A percentile compares a stretch with the other conserved stretches of the same genome.
phyloP scores from a whole-genome alignment of 2,329 filamentous ascomycete genomes.

The Aspergillus nomiae region DNA sequence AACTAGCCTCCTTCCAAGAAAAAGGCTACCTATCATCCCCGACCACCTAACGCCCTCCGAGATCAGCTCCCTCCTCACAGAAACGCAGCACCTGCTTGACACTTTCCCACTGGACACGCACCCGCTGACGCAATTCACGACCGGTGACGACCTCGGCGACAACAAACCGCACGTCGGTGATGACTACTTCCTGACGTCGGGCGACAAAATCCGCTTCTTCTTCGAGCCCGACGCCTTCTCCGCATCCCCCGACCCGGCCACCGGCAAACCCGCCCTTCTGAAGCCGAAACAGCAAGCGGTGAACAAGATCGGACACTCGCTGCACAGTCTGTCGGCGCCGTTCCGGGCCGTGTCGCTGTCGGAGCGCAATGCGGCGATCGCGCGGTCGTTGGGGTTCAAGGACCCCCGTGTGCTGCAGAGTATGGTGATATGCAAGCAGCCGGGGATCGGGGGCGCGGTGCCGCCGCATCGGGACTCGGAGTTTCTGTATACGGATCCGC shows the following conservation, averaged over 20 bases:
- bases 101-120: slow-evolving; percentile 79
- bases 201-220: slow-evolving; percentile 94
- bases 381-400: slow-evolving; percentile 68
- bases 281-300: slow-evolving; percentile 84
- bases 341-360: slow-evolving; percentile 59
- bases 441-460: slow-evolving; percentile 89
- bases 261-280: slow-evolving; percentile 59
- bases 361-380: slow-evolving; percentile 62
- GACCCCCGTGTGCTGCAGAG: slow-evolving; percentile 83
- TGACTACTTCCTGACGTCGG: slow-evolving; percentile 87
- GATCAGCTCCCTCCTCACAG: slow-evolving; percentile 68
- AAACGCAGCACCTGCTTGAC: slow-evolving; percentile 73
- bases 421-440: slow-evolving; percentile 99
- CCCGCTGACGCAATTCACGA: slow-evolving; percentile 92
- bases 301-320: slow-evolving; percentile 83
- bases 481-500: slow-evolving; percentile 87
- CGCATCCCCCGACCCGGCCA: slow-evolving; percentile 39
- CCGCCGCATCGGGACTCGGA: slow-evolving; percentile 90
- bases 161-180: slow-evolving; percentile 75
- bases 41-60: slow-evolving; percentile 69
- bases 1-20: slow-evolving; percentile 70
- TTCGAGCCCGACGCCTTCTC: slow-evolving; percentile 91
- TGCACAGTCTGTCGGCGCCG: slow-evolving; percentile 69
- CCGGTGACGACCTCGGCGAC: slow-evolving; percentile 66
- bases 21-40: slow-evolving; percentile 91